These are phyloP conservation scores for Vitis hybrid DNA, from an alignment of 177 flowering plant species.

Conservation along the genomic window DNA sequence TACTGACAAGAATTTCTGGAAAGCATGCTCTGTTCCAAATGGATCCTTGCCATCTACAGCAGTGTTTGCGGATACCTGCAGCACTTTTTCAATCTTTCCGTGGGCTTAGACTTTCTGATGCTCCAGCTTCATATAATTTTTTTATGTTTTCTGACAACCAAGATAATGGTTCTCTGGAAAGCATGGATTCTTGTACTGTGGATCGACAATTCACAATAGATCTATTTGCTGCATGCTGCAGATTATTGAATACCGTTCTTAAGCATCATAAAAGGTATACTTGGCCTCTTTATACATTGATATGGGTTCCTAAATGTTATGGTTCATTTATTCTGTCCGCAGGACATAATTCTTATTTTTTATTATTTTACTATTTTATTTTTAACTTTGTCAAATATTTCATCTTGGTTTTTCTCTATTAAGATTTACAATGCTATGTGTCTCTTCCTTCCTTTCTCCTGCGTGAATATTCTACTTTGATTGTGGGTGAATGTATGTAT, in stretches of 20 bases:
- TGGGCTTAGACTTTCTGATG: slow-evolving; percentile 30
- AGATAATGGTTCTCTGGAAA: slow-evolving; percentile 14
- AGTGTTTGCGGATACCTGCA: slow-evolving; percentile 56
- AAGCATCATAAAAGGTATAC: slow-evolving; percentile 73
- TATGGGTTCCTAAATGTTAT: background rate
- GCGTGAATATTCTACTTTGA: no score
- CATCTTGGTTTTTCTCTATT: no score
- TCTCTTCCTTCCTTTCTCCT: no score
- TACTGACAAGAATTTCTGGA: slow-evolving; percentile 64
- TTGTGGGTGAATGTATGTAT: no score
- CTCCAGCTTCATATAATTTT: slow-evolving; percentile 16
- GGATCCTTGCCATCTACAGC: slow-evolving; percentile 60
- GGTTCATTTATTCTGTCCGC: no score
- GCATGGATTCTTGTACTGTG: slow-evolving; percentile 14
- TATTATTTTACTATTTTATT: no score
- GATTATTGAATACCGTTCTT: slow-evolving; percentile 58
- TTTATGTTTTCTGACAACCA: slow-evolving; percentile 7
- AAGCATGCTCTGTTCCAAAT: slow-evolving; percentile 55
- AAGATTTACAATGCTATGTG: no score
- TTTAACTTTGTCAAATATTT: no score
- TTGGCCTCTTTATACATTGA: background rate
- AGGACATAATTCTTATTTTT: no score
- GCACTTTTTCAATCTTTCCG: slow-evolving; percentile 58
- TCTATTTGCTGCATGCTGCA: slow-evolving; percentile 78
- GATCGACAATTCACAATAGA: slow-evolving; percentile 54